phyloP scores from a whole-genome alignment of 1,284 basidiomycete species.

The Neotropicomus parvogracilis region DNA sequence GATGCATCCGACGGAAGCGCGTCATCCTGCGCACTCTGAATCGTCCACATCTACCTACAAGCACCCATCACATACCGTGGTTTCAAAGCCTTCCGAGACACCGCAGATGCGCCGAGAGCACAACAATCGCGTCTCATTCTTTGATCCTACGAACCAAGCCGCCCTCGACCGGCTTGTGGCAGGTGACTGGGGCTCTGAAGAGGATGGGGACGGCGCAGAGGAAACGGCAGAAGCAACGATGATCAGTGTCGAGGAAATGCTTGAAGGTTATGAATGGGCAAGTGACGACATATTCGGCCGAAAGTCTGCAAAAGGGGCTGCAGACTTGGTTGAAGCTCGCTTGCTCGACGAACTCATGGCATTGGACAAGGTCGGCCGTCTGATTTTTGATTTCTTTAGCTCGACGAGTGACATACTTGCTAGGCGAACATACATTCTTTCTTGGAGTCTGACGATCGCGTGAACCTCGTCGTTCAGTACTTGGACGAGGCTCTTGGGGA shows the following conservation, averaged over 20 bases:
- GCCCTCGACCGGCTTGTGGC: slow-evolving; percentile 71
- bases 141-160: slow-evolving; percentile 72
- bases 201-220: slow-evolving; percentile 60
- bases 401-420: slow-evolving; percentile 5
- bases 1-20: slow-evolving; percentile 4
- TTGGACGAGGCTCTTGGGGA: slow-evolving; percentile 86
- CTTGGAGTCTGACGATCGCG: slow-evolving; percentile 87
- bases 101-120: slow-evolving; percentile 46
- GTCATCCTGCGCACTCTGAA: slow-evolving; percentile 13
- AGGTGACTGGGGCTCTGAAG: slow-evolving; percentile 43
- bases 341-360: slow-evolving; percentile 85
- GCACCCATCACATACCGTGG: slow-evolving; percentile 8
- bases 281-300: slow-evolving; percentile 64
- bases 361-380: slow-evolving; percentile 73
- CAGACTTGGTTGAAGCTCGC: slow-evolving; percentile 84
- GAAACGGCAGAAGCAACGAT: slow-evolving; percentile 78
- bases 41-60: slow-evolving; percentile 13
- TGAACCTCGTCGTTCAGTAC: slow-evolving; percentile 82
- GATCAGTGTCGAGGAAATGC: slow-evolving; percentile 94
- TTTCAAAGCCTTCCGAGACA: slow-evolving; percentile 24
- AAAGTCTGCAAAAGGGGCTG: slow-evolving; percentile 65
- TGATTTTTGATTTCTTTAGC: slow-evolving; percentile 2
- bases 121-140: slow-evolving; percentile 75
- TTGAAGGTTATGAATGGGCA: slow-evolving; percentile 97
- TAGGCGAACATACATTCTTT: slow-evolving; percentile 95